These are phyloP conservation scores for Chernovozyma sophiae-reginae DNA, from an alignment of 1,139 yeast genomes.

Conservation along the genomic window DNA sequence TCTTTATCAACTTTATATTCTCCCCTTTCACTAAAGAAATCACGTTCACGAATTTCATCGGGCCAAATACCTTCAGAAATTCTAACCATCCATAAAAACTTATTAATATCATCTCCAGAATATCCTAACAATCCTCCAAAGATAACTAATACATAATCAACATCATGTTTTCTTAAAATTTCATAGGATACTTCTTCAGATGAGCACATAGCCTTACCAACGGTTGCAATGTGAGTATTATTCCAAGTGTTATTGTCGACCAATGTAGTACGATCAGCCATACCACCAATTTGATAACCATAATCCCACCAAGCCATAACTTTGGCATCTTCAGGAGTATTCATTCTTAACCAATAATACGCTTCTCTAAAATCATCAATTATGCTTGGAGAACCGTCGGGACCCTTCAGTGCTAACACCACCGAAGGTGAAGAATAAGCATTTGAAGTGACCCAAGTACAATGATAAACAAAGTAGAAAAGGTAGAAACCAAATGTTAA, in stretches of 20 bases:
- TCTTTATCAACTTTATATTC: constrained; percentile 82
- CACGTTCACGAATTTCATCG: constrained; percentile 83
- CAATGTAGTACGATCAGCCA: constrained; percentile 98
- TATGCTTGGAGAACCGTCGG: constrained; percentile 80
- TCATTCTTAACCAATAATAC: constrained; percentile 98
- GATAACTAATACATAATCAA: constrained; percentile 87
- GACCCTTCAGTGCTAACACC: constrained; percentile 76
- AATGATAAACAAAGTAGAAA: constrained; percentile 82
- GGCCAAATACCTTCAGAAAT: constrained; percentile 99
- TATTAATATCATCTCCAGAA: constrained; percentile 96
- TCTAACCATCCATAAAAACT: constrained; percentile 98
- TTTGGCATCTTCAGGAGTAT: constrained; percentile 92
- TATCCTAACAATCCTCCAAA: constrained; percentile 94
- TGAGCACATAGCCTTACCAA: constrained; percentile 96
- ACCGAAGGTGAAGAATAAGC: constrained; percentile 98
- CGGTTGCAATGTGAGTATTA: constrained; percentile 99
- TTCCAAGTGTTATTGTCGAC: constrained; percentile 99
- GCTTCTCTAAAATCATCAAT: constrained; percentile 99
- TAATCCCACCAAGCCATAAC: constrained; percentile 99
- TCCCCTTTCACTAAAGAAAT: constrained; percentile 78
- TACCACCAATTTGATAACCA: constrained; percentile 99
- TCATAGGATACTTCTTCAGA: constrained; percentile 85
- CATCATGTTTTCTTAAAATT: constrained; percentile 86
- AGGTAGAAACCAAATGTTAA: constrained; percentile 73
- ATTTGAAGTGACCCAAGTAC: constrained; percentile 95